Evolutionary conservation across 495 filamentous ascomycete genomes (phyloP), one percentile per base, ranked within the genome.

Genomic region (Arthonia radiata): DNA sequence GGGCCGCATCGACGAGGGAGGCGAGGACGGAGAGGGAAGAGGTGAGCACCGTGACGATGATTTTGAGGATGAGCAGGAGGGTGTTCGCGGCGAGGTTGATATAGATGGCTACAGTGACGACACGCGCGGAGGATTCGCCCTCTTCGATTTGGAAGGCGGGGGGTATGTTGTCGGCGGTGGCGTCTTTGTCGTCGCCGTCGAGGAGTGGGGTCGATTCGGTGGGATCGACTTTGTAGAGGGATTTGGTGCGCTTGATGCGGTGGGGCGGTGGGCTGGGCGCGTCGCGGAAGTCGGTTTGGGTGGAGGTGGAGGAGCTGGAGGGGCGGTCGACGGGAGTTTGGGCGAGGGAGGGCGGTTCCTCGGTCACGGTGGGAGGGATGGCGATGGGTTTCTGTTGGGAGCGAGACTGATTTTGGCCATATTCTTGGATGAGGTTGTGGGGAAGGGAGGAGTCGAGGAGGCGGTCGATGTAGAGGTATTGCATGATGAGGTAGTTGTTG

Each of bases 381-480:
- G 61, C 49, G 13, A 67, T 37, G 9, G n/a, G 27, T 12, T 13
- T 32, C 14, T 25, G 17, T 5, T 16, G 31, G 34, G 15, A 50
- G 39, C 31, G 62, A 49, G n/a, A n/a, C n/a, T n/a, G n/a, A n/a
- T n/a, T n/a, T 24, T 64, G 41, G 29, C 63, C 61, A 46, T 93
- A 93, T 38, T 90, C 82, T 37, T 86, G 76, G 27, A 93, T 64
- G 10, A 93, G 52, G 39, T 74, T 65, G 33, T 80, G 78, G 1
- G 81, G 79, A 4, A 90, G 52, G 4, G 79, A 81, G 8, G 78
- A 89, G 46, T 89, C 80, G 18, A 93, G 59, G 12, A 93, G 50
- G n/a, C 72, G 61, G 46, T 93, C 81, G 35, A 91, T 89, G 39
- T 83, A 91, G 25, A 78, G 57, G 43, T 91, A 93, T 37, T 79